Base-by-base conservation (phyloP, 805 yeast genomes). In the Jamesozyma lodderae region DNA sequence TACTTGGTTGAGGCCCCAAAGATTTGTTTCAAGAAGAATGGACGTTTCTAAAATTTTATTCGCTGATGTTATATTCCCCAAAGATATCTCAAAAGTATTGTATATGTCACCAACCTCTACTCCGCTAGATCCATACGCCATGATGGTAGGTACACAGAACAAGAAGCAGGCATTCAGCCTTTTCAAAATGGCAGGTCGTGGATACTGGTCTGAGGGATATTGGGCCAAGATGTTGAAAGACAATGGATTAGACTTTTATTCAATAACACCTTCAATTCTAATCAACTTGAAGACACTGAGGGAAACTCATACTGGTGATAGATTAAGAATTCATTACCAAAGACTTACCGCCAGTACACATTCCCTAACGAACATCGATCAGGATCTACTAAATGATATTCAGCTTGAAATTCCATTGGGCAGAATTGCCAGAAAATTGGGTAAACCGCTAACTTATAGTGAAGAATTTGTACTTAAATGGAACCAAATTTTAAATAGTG, bases 1-100 rank as follows among this genome's bases (percentile, higher is more conserved):
- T 11, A 58, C 67, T 8, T 90, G 96, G 95, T 65, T 90, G 16
- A 70, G 88, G 35, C 70, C 70, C 3, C 97, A 90, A 60, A 59
- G 79, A 26, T 90, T 81, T 46, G 75, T 75, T 51, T 87, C 80
- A 52, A 69, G 96, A 44, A 76, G 79, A 3, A 75, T 86, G 36
- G 84, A 95, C 87, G 95, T 92, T 4, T 84, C 81, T 55, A 90
- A 90, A 57, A 79, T 88, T 25, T 62, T 90, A 36, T 86, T 90
- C 50, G 62, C 87, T 45, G 98, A 90, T 62, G 88, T 82, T 1
- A 54, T 92, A 34, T 86, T 90, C 56, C 97, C 97, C 1, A 79
- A 72, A 45, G 74, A 74, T 38, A 66, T 90, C 17, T 74, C 77
- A 2, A 79, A 79, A 39, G 78, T 90, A 3, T 76, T 90, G 5